Conservation (phyloP, 2,329 filamentous ascomycete genomes). For the Colletotrichum lindemuthianum region DNA sequence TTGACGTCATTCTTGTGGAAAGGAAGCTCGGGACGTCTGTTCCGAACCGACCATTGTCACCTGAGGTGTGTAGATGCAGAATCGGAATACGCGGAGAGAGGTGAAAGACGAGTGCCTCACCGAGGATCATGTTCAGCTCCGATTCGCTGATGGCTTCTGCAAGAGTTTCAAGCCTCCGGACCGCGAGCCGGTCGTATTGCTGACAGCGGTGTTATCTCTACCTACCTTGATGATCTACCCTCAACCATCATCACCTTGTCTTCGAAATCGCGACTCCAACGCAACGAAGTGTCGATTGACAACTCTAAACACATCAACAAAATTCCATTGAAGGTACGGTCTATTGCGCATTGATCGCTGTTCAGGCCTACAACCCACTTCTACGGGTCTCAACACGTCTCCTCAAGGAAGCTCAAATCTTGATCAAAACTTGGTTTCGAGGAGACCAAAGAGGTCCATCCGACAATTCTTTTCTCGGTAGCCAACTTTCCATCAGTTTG, state of each 20-base stretch:
- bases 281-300: too few relatives aligned
- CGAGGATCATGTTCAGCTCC: constrained; percentile 8
- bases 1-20: constrained; percentile 15
- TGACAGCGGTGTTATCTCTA: neutral
- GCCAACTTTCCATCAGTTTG: neutral
- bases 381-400: neutral
- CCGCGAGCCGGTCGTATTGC: neutral
- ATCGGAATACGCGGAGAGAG: neutral
- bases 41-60: neutral
- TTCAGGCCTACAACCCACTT: neutral
- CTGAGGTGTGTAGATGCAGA: neutral
- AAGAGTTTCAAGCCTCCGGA: constrained; percentile 1
- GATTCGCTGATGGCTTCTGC: constrained; percentile 9
- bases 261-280: too few relatives aligned
- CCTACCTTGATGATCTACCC: neutral
- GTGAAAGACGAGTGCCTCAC: constrained; percentile 1
- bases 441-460: neutral
- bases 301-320: too few relatives aligned
- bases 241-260: too few relatives aligned
- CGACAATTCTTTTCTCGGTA: neutral
- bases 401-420: neutral
- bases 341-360: constrained; percentile 1
- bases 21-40: neutral
- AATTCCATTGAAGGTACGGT: too few relatives aligned
- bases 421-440: constrained; percentile 2